phyloP scores from a whole-genome alignment of 129 eudicot genomes.

The Flaveria ramosissima region DNA sequence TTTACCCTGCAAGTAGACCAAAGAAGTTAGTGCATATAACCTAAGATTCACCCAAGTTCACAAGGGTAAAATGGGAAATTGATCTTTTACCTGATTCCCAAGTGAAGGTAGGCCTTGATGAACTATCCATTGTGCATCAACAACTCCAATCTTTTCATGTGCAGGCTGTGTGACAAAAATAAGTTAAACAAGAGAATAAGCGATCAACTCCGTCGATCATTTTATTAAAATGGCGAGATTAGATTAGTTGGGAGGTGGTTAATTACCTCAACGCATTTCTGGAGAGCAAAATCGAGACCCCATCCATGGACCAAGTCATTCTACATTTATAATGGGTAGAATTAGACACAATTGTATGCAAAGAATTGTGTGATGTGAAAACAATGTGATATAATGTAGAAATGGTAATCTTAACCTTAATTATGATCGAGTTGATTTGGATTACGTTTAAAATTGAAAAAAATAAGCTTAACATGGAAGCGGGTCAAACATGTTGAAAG shows the following conservation, averaged over 20 bases:
- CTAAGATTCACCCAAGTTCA: constrained; percentile 3
- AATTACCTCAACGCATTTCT: constrained; percentile 78
- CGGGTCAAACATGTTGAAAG: background rate
- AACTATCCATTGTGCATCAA: constrained; percentile 94
- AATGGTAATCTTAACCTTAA: background rate
- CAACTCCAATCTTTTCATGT: constrained; percentile 90
- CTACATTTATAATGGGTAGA: constrained; percentile 40
- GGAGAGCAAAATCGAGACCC: constrained; percentile 95
- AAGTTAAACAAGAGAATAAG: background rate
- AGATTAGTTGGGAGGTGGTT: background rate
- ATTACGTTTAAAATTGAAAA: background rate
- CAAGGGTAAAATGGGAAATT: constrained; percentile 24
- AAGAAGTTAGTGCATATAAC: constrained; percentile 10
- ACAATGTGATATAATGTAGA: constrained; percentile 1
- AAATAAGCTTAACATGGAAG: background rate
- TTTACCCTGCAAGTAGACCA: constrained; percentile 46
- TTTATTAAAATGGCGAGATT: background rate
- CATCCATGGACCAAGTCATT: constrained; percentile 95
- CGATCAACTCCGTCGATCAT: background rate
- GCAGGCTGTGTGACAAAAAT: constrained; percentile 61
- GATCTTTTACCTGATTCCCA: constrained; percentile 64
- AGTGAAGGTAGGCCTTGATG: constrained; percentile 89
- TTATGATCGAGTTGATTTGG: background rate
- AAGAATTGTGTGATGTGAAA: constrained; percentile 19
- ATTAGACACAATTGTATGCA: constrained; percentile 16